Percentiles rank a stretch among this genome's conserved stretches.
phyloP scores from a whole-genome alignment of 805 yeast genomes.

The Candida ipomoeae region DNA sequence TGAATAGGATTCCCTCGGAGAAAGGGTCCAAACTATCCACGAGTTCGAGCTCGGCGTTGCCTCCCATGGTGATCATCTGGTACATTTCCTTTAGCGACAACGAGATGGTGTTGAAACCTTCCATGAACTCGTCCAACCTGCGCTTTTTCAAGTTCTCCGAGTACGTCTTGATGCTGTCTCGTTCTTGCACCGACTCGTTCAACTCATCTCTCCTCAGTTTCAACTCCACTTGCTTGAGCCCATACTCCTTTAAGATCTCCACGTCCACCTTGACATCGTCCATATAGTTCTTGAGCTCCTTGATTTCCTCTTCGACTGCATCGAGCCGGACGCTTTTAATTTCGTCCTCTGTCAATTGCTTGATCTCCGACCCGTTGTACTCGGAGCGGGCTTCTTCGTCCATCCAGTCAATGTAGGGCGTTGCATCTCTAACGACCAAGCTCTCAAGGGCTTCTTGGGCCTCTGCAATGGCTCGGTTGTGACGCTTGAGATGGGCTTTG shows the following conservation, averaged over 20 bases:
- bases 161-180: conserved; percentile 59
- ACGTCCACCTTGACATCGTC: conserved; percentile 60
- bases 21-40: conserved; percentile 98
- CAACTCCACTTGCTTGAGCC: conserved; percentile 60
- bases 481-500: conserved; percentile 32
- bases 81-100: conserved; percentile 92
- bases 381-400: conserved; percentile 32
- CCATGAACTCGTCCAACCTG: conserved; percentile 86
- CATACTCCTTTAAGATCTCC: conserved; percentile 74
- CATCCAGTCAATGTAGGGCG: conserved; percentile 50
- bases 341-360: conserved; percentile 49
- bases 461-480: conserved; percentile 37
- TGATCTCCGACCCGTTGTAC: conserved; percentile 36
- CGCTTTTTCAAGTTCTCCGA: conserved; percentile 69
- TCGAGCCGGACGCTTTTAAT: conserved; percentile 46
- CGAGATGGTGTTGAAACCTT: conserved; percentile 84
- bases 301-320: conserved; percentile 48
- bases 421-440: conserved; percentile 52
- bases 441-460: conserved; percentile 38
- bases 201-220: conserved; percentile 60
- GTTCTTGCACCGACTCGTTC: conserved; percentile 57
- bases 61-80: conserved; percentile 98
- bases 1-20: conserved; percentile 91
- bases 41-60: conserved; percentile 94
- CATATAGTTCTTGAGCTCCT: conserved; percentile 50